Evolutionary conservation across 495 filamentous ascomycete genomes (phyloP).

Genomic region (Penicillium nucicola): DNA sequence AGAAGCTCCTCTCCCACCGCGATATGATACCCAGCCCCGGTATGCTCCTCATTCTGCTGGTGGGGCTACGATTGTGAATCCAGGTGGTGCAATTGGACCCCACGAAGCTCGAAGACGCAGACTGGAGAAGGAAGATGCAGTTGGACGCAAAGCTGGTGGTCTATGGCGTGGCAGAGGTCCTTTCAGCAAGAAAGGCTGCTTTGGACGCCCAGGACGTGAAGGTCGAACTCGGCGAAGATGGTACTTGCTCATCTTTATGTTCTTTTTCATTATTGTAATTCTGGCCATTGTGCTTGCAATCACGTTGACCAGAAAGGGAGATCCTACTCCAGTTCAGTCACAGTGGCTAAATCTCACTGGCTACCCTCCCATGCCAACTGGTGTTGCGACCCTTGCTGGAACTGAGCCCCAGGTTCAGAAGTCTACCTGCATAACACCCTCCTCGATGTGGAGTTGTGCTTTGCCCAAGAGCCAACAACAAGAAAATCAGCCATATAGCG

Average conservation of each 20-base stretch:
- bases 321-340: slow-evolving; percentile 42
- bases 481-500: slow-evolving; percentile 53
- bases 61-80: slow-evolving; percentile 19
- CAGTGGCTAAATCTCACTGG: slow-evolving; percentile 80
- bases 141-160: slow-evolving; percentile 51
- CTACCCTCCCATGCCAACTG: slow-evolving; percentile 82
- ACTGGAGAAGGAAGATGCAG: slow-evolving; percentile 60
- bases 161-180: slow-evolving; percentile 61
- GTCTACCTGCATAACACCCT: slow-evolving; percentile 63
- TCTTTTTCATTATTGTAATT: slow-evolving; percentile 56
- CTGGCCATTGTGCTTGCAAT: slow-evolving; percentile 58
- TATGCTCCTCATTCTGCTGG: slow-evolving; percentile 13
- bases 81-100: slow-evolving; percentile 35
- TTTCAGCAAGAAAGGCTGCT: slow-evolving; percentile 56
- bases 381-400: slow-evolving; percentile 70
- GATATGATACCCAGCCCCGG: slow-evolving; percentile 17
- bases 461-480: slow-evolving; percentile 72
- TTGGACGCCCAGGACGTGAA: slow-evolving; percentile 59
- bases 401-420: slow-evolving; percentile 55
- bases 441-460: slow-evolving; percentile 77
- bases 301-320: slow-evolving; percentile 52
- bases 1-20: slow-evolving; percentile 22
- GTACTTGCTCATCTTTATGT: slow-evolving; percentile 51
- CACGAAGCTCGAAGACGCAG: slow-evolving; percentile 52
- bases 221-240: slow-evolving; percentile 61